A percentile compares a stretch with the other conserved stretches of the same genome.
Conservation (phyloP, 805 yeast genomes). For the Kuraishia hungarica region DNA sequence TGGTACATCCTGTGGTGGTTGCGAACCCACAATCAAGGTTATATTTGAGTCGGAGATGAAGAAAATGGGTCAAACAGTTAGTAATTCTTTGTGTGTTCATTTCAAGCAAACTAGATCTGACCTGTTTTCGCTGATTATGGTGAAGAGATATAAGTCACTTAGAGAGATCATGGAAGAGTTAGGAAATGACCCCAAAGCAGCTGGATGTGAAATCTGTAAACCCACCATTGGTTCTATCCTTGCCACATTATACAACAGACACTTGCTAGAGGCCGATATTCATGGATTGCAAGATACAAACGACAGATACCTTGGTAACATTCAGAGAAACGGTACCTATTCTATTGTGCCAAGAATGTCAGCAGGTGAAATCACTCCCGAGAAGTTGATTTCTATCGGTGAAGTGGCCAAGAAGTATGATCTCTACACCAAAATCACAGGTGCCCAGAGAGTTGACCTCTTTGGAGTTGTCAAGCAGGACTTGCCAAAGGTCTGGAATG, state of each 20-base stretch:
- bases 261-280: slow-evolving; percentile 20
- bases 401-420: slow-evolving; percentile 22
- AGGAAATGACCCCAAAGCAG: slow-evolving; percentile 18
- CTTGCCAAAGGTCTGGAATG: slow-evolving; percentile 23
- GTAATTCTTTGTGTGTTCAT: slow-evolving; percentile 24
- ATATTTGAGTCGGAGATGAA: slow-evolving; percentile 27
- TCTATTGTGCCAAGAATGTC: slow-evolving; percentile 29
- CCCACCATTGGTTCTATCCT: slow-evolving; percentile 27
- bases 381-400: slow-evolving; percentile 25
- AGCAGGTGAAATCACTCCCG: slow-evolving; percentile 30
- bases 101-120: slow-evolving; percentile 27
- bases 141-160: slow-evolving; percentile 19
- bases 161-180: slow-evolving; percentile 20
- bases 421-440: slow-evolving; percentile 27
- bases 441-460: slow-evolving; percentile 26
- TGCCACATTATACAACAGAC: slow-evolving; percentile 24
- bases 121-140: slow-evolving; percentile 25
- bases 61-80: slow-evolving; percentile 22
- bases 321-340: slow-evolving; percentile 28
- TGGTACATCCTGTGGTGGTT: slow-evolving; percentile 31
- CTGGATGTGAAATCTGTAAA: slow-evolving; percentile 29
- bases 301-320: slow-evolving; percentile 26
- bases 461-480: slow-evolving; percentile 26
- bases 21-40: slow-evolving; percentile 27
- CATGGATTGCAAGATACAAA: slow-evolving; percentile 29